Conservation (phyloP, 2,329 filamentous ascomycete genomes). For the Bertia moriformis region DNA sequence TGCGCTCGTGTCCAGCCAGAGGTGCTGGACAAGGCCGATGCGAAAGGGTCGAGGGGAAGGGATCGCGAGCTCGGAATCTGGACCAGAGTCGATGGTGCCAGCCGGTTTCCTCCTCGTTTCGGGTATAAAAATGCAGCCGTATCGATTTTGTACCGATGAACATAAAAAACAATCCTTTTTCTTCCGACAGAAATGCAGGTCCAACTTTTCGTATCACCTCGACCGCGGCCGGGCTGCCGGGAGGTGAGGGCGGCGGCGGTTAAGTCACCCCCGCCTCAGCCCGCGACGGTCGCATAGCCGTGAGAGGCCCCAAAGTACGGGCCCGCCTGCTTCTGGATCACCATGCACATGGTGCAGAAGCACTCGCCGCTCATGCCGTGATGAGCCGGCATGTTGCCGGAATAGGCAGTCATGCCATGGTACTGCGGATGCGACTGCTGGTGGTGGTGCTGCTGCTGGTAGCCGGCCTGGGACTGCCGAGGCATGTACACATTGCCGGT, state of each 20-base stretch:
- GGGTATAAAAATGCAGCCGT: background rate
- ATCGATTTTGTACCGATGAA: background rate
- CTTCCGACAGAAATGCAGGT: constrained; percentile 9
- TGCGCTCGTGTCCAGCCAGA: too few relatives aligned
- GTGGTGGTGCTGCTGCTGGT: constrained; percentile 21
- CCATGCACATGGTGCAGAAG: constrained; percentile 28
- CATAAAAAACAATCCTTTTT: constrained; percentile 8
- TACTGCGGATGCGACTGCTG: constrained; percentile 28
- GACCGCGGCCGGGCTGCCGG: too few relatives aligned
- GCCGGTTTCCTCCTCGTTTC: background rate
- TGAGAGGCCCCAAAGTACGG: constrained; percentile 30
- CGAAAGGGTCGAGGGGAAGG: too few relatives aligned
- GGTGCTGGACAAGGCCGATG: too few relatives aligned
- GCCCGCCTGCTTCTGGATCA: constrained; percentile 25
- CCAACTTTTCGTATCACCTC: constrained; percentile 4
- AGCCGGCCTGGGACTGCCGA: constrained; percentile 21
- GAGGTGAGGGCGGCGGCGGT: too few relatives aligned
- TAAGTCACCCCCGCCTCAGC: too few relatives aligned
- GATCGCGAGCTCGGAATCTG: too few relatives aligned
- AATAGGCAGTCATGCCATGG: constrained; percentile 22
- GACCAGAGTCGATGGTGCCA: too few relatives aligned
- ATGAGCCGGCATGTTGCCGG: constrained; percentile 25
- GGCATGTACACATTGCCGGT: constrained; percentile 15
- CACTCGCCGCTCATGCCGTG: constrained; percentile 32
- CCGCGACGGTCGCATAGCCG: constrained; percentile 38